A percentile compares a stretch with the other conserved stretches of the same genome.
Evolutionary conservation across 129 eudicot species (phyloP).

Genomic region (Smallanthus sonchifolius): DNA sequence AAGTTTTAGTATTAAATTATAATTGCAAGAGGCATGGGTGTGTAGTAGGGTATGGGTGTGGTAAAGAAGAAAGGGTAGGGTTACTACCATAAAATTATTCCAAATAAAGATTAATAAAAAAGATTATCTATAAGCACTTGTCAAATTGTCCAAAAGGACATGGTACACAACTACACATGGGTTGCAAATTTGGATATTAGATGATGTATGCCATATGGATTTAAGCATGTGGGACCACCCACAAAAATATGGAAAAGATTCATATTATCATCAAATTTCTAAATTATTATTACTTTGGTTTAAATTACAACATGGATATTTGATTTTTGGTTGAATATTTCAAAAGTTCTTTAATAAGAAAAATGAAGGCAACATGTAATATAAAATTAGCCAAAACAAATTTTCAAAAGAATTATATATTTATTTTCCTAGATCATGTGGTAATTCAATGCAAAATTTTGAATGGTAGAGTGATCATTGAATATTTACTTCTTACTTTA

Average conservation of each 20-base stretch:
- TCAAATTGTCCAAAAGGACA: slow-evolving; percentile 10
- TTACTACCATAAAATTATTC: slow-evolving; percentile 6
- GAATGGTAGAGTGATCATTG: background rate
- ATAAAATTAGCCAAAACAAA: background rate
- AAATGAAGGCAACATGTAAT: background rate
- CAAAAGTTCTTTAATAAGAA: background rate
- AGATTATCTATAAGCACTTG: slow-evolving; percentile 24
- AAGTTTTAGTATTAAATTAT: slow-evolving; percentile 10
- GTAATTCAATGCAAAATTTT: background rate
- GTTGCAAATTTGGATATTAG: slow-evolving; percentile 3
- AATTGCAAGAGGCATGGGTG: slow-evolving; percentile 10
- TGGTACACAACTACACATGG: slow-evolving; percentile 26
- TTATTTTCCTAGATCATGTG: background rate
- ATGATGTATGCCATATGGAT: slow-evolving; percentile 4
- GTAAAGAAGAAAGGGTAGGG: background rate
- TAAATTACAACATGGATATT: background rate
- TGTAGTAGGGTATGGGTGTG: background rate
- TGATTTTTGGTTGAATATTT: background rate
- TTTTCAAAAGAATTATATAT: background rate
- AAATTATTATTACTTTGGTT: background rate
- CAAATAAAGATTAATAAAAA: slow-evolving; percentile 20
- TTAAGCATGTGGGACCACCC: background rate
- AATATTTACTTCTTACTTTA: background rate
- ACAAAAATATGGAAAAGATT: background rate
- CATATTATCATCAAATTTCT: background rate